phyloP scores from a whole-genome alignment of 2,329 filamentous ascomycete genomes.

The Fusarium sp. region DNA sequence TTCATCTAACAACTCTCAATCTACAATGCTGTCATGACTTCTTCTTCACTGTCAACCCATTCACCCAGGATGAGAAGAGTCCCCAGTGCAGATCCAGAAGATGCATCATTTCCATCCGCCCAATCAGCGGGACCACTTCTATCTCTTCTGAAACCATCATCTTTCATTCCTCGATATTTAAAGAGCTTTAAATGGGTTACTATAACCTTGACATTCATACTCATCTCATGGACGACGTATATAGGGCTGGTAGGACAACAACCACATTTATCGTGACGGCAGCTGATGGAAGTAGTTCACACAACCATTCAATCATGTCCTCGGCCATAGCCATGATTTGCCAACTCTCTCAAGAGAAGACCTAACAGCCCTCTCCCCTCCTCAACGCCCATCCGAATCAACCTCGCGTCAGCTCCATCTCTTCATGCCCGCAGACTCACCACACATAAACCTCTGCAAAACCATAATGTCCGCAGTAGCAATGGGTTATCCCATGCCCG shows the following conservation, averaged over 20 bases:
- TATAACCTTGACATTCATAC: neutral
- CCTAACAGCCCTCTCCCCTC: conserved; percentile 19
- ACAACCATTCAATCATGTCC: neutral
- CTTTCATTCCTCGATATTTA: neutral
- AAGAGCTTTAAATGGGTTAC: conserved; percentile 19
- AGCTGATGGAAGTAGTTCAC: conserved; percentile 28
- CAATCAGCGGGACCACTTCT: conserved; percentile 10
- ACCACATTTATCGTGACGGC: accelerated
- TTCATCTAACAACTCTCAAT: too few relatives aligned
- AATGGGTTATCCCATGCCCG: conserved; percentile 53
- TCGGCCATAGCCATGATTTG: neutral
- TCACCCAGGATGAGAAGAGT: conserved; percentile 32
- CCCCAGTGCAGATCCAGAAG: conserved; percentile 13
- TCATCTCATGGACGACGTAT: conserved; percentile 25
- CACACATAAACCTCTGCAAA: conserved; percentile 55
- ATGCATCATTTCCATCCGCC: conserved; percentile 23
- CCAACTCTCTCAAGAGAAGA: conserved; percentile 18
- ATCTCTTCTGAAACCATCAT: conserved; percentile 2
- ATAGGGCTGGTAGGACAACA: neutral
- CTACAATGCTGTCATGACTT: conserved; percentile 29
- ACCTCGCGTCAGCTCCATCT: conserved; percentile 48
- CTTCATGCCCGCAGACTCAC: conserved; percentile 54
- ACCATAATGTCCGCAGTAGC: conserved; percentile 54
- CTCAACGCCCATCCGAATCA: neutral
- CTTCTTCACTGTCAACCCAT: conserved; percentile 22